Evolutionary conservation across 1,284 basidiomycete species (phyloP), one percentile per base, ranked within the genome.

Genomic region (Malassezia arunalokei): DNA sequence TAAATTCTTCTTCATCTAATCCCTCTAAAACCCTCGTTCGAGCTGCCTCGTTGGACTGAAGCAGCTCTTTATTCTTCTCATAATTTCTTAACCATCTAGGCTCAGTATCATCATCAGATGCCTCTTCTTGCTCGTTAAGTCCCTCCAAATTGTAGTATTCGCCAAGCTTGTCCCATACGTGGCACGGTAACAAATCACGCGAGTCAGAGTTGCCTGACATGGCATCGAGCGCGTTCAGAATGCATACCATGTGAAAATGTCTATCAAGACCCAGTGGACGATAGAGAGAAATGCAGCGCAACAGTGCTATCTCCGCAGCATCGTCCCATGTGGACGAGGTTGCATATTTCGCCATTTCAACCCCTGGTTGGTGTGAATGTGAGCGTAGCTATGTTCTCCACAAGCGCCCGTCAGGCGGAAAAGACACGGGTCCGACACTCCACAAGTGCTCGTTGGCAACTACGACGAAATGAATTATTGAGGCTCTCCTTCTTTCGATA

Each of bases 241-340:
- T 49, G 6, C 63, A 50, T 3, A 69, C 49, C 55, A 65, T 56
- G 44, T 67, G 60, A 52, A 69, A 67, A 24, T 69, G 66, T 37
- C 60, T 53, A 50, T 69, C 63, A n/a, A 56, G 53, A 6, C 66
- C 66, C 6, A 69, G 40, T 12, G 66, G 66, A 6, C 65, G 56
- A 40, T 57, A 60, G 15, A 54, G 35, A 11, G 64, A 58, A 33
- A 69, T 56, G 40, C 59, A 55, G 27, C 62, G 60, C 15, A 69
- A 51, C 30, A 69, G 62, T n/a, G 66, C 46, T 11, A 33, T 38
- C 35, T 48, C 38, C 14, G 20, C 11, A 8, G 6, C 56, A 43
- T 57, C 57, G 37, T 63, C 14, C 31, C 15, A 32, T 14, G 33
- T 4, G 20, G 20, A 24, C 20, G 20, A 24, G 2, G 20, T 24